A percentile compares a stretch with the other conserved stretches of the same genome.
These are phyloP conservation scores for Russula dissimulans DNA, from an alignment of 768 basidiomycete species.

Conservation along the genomic window DNA sequence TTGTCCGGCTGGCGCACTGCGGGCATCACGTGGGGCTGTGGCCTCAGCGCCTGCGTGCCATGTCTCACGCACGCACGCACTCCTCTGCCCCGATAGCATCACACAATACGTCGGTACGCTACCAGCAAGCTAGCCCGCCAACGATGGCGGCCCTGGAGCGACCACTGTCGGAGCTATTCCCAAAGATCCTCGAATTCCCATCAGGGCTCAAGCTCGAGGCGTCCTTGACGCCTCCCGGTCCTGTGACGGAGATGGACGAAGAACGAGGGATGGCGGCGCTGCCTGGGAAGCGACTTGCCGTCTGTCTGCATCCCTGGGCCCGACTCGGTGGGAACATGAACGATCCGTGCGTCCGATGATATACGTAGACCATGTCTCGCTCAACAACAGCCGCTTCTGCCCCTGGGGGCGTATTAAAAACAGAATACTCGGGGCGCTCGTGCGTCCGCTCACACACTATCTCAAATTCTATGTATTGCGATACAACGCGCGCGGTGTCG, in stretches of 20 bases:
- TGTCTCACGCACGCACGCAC: too few species aligned
- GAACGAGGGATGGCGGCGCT: slow-evolving; percentile 3
- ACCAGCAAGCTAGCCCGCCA: too few species aligned
- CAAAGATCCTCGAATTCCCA: slow-evolving; percentile 9
- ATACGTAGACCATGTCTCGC: neutral
- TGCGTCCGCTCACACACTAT: slow-evolving; percentile 33
- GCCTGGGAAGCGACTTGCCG: slow-evolving; percentile 38
- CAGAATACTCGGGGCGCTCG: slow-evolving; percentile 40
- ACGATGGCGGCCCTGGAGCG: slow-evolving; percentile 3
- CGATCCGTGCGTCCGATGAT: slow-evolving; percentile 53
- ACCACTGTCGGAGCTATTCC: slow-evolving; percentile 1
- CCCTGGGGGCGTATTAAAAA: neutral
- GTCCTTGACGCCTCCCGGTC: slow-evolving; percentile 7
- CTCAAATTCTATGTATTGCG: slow-evolving; percentile 49
- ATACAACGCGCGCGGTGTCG: slow-evolving; percentile 76
- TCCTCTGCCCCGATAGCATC: too few species aligned
- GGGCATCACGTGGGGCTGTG: too few species aligned
- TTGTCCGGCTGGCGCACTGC: too few species aligned
- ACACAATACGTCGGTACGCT: too few species aligned
- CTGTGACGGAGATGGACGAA: slow-evolving; percentile 10
- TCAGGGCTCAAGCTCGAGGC: slow-evolving; percentile 16
- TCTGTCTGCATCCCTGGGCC: slow-evolving; percentile 84
- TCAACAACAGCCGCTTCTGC: neutral
- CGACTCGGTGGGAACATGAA: slow-evolving; percentile 70
- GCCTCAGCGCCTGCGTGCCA: too few species aligned